Evolutionary conservation across 2,329 filamentous ascomycete species (phyloP).

Genomic region (Ophiostoma sp.): DNA sequence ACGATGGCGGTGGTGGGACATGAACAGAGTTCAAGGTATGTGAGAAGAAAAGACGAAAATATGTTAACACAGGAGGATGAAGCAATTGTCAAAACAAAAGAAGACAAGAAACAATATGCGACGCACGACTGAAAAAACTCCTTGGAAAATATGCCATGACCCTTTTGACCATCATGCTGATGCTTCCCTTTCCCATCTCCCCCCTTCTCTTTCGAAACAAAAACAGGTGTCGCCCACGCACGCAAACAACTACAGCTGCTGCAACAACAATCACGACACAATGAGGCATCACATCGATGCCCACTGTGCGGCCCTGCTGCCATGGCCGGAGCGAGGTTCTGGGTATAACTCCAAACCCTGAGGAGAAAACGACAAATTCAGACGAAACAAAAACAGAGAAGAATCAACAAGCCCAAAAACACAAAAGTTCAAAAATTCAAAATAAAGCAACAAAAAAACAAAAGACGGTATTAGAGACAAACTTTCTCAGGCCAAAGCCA

Average conservation of each 20-base stretch:
- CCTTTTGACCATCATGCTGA: conserved; percentile 1
- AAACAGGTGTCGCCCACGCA: neutral
- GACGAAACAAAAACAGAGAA: neutral
- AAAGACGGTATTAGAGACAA: neutral
- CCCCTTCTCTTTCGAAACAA: neutral
- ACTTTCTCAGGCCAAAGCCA: neutral
- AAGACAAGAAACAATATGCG: neutral
- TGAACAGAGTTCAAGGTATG: neutral
- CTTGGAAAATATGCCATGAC: neutral
- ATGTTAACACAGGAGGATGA: neutral
- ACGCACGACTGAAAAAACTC: neutral
- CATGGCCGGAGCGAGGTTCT: conserved; percentile 8
- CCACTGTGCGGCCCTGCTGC: neutral
- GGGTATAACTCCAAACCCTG: conserved; percentile 1
- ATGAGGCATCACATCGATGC: neutral
- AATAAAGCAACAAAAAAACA: neutral
- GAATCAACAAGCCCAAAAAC: neutral
- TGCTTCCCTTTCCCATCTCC: neutral
- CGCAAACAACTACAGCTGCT: neutral
- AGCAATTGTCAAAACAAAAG: neutral
- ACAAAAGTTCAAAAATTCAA: neutral
- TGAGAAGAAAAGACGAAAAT: neutral
- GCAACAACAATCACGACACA: neutral
- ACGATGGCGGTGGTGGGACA: conserved; percentile 16
- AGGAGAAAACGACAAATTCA: neutral